Evolutionary conservation across 129 eudicot species (phyloP), one percentile per base, ranked within the genome.

Genomic region (Artemisia tridentata): DNA sequence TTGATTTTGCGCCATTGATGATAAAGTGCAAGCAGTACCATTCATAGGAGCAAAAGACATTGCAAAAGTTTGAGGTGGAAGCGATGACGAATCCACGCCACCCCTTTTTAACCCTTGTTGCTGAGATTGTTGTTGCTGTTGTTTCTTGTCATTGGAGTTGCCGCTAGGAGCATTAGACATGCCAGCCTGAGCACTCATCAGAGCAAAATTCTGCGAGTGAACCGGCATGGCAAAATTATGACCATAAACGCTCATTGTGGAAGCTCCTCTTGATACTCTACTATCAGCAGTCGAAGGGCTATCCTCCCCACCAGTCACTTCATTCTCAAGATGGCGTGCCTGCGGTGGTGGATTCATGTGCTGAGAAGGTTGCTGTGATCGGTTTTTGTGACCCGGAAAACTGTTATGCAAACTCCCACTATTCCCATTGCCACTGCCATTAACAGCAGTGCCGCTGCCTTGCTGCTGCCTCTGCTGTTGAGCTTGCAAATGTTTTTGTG

Each of bases 1-100:
- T 27, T 85, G 91, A 70, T 75, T 92, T 19, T 83, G 91, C 3
- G 93, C 85, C 83, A 82, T 75, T 67, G 97, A 80, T 11, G 97
- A 65, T 8, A 88, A 47, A 17, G 83, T 77, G 72, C 88, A 81
- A 69, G 86, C 69, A 21, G 92, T 69, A 41, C 96, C 93, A 75
- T 82, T 90, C 52, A 85, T 74, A 2, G 96, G 80, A 74, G 91
- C 91, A 75, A 95, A 95, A 27, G 97, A 82, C 99, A 95, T 88
- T 0, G 95, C 93, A 77, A 90, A 90, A 20, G 96, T 51, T 51
- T 84, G 92, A 65, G 95, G 85, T 5, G 87, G 86, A 31, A 79
- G 45, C 11, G 92, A 74, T 5, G 79, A 45, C 27, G 76, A 78
- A 12, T 88, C 96, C 3, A 56, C 69, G 31, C 88, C 87, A 21